Conservation (phyloP, 139 green algal genomes). For the Volvox africanus region DNA sequence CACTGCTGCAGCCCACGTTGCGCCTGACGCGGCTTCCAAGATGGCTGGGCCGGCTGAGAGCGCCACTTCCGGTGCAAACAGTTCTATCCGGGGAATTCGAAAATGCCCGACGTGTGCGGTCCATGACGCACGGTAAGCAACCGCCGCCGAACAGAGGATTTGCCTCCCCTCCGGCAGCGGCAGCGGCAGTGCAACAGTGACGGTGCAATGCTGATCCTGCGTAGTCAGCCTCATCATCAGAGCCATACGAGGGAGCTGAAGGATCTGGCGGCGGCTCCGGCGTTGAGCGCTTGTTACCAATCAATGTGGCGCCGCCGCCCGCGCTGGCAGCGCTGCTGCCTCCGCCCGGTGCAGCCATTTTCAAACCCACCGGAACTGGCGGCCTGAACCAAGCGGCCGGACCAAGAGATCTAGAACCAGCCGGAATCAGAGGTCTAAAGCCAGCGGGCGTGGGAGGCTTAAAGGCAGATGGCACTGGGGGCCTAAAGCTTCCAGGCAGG, state of each 20-base stretch:
- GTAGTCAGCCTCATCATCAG: neutral
- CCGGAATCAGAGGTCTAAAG: neutral
- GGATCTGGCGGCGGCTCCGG: slow-evolving; percentile 23
- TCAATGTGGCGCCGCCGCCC: neutral
- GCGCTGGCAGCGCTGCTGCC: neutral
- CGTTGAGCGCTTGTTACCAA: slow-evolving; percentile 31
- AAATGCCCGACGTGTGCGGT: no score
- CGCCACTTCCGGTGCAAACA: no score
- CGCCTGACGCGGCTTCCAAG: no score
- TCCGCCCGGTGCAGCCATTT: neutral
- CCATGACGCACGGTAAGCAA: no score
- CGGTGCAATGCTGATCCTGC: neutral
- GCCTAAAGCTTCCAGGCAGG: neutral
- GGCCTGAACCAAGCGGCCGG: slow-evolving; percentile 8
- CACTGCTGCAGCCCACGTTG: neutral
- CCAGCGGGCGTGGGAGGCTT: slow-evolving; percentile 2
- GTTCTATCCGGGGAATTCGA: no score
- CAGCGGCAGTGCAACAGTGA: neutral
- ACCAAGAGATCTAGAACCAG: neutral
- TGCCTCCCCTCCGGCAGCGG: neutral
- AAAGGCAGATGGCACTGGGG: neutral
- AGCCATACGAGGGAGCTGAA: neutral
- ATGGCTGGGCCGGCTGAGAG: no score
- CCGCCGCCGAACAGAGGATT: no score
- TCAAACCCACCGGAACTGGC: slow-evolving; percentile 21